These are phyloP conservation scores for Bombardia bombarda DNA, from an alignment of 495 filamentous ascomycete genomes.

Conservation along the genomic window DNA sequence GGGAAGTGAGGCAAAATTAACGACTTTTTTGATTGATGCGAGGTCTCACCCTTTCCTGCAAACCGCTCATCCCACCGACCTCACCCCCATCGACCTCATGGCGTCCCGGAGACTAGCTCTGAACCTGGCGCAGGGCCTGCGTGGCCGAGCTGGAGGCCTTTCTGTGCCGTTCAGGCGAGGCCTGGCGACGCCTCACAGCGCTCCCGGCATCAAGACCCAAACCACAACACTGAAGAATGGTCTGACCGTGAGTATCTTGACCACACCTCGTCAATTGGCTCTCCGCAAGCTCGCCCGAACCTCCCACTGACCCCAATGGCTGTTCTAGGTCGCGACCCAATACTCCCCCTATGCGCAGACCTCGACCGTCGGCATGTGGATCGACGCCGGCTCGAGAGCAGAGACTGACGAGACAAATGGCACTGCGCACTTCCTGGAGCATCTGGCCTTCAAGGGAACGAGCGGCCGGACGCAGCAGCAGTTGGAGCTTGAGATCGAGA, in stretches of 20 bases:
- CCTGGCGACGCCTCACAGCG: slow-evolving; percentile 66
- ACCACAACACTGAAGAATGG: slow-evolving; percentile 95
- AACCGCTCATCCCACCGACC: slow-evolving; percentile 34
- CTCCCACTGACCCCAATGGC: slow-evolving; percentile 29
- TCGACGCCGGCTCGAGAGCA: slow-evolving; percentile 95
- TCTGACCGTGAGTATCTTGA: slow-evolving; percentile 65
- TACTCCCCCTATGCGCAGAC: slow-evolving; percentile 98
- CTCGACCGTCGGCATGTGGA: slow-evolving; percentile 97
- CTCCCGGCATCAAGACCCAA: slow-evolving; percentile 69
- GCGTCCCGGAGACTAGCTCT: slow-evolving; percentile 89
- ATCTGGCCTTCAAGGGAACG: slow-evolving; percentile 99
- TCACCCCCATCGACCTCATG: slow-evolving; percentile 52
- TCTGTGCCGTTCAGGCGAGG: slow-evolving; percentile 68
- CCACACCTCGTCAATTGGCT: slow-evolving; percentile 21
- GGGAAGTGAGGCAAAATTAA: slow-evolving; percentile 30
- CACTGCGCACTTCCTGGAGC: slow-evolving; percentile 98
- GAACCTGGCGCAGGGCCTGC: slow-evolving; percentile 79
- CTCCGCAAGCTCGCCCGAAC: not conserved
- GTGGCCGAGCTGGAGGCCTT: slow-evolving; percentile 64
- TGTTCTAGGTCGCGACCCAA: slow-evolving; percentile 80
- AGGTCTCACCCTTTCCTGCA: slow-evolving; percentile 24
- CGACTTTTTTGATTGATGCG: slow-evolving; percentile 22
- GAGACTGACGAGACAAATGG: slow-evolving; percentile 98
- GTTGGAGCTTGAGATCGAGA: slow-evolving; percentile 98
- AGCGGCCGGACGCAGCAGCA: slow-evolving; percentile 88